Conservation (phyloP, 2,329 filamentous ascomycete species). For the Fusarium ramigenum region DNA sequence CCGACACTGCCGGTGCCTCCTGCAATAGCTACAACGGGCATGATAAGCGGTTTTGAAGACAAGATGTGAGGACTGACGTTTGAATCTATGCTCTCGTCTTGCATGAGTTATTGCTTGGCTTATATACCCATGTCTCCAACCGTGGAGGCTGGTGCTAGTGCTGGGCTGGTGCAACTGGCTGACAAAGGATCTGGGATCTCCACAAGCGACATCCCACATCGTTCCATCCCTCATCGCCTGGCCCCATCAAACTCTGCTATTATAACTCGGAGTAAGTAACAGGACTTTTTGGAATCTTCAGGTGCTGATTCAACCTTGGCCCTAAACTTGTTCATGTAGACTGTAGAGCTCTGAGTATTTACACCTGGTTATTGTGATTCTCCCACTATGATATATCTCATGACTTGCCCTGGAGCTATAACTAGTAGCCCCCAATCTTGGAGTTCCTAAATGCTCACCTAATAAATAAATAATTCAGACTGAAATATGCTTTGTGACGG, state of each 20-base stretch:
- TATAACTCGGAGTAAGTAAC: neutral
- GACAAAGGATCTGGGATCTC: neutral
- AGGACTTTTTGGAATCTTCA: neutral
- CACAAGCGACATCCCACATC: neutral
- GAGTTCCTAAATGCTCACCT: too few relatives aligned
- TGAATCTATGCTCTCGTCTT: rapidly evolving
- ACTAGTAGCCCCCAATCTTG: too few relatives aligned
- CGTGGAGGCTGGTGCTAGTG: neutral
- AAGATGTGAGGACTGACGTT: neutral
- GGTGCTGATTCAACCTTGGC: too few relatives aligned
- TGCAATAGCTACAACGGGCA: neutral
- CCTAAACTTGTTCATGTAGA: too few relatives aligned
- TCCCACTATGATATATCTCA: too few relatives aligned
- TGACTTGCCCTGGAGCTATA: too few relatives aligned
- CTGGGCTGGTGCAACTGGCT: neutral
- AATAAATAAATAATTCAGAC: too few relatives aligned
- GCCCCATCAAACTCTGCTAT: too few relatives aligned
- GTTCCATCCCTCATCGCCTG: neutral
- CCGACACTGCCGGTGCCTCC: neutral
- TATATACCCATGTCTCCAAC: neutral
- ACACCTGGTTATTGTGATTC: too few relatives aligned
- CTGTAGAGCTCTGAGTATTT: too few relatives aligned
- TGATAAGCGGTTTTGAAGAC: neutral
- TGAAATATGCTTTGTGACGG: too few relatives aligned
- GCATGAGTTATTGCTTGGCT: rapidly evolving